A percentile compares a stretch with the other conserved stretches of the same genome.
Conservation (phyloP, 805 yeast genomes). For the Naumovozyma dairenensis region DNA sequence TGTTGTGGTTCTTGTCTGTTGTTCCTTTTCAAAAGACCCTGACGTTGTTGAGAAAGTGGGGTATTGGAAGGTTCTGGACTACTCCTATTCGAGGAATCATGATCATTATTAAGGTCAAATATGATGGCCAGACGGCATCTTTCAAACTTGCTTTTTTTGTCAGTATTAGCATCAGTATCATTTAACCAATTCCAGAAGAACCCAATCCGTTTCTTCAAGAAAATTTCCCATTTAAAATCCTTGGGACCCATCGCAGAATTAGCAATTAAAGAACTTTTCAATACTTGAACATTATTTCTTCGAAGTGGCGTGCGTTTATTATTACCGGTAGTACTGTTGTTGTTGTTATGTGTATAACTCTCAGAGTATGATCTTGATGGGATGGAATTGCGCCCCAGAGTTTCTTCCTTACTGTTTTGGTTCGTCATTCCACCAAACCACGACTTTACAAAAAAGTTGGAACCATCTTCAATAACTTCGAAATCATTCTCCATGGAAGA, state of each 20-base stretch:
- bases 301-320: too few species aligned
- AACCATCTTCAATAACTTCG: conserved; percentile 12
- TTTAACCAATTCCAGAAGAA: conserved; percentile 25
- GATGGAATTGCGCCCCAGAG: too few species aligned
- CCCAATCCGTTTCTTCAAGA: conserved; percentile 20
- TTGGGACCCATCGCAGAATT: conserved; percentile 23
- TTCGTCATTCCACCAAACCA: background rate
- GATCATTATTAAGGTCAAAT: conserved; percentile 1
- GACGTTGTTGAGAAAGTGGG: too few species aligned
- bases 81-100: too few species aligned
- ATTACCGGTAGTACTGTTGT: background rate
- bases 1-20: too few species aligned
- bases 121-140: conserved; percentile 8
- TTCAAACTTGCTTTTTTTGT: conserved; percentile 1
- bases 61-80: too few species aligned
- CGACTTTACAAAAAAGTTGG: conserved; percentile 16
- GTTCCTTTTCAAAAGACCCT: too few species aligned
- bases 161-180: background rate
- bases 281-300: conserved; percentile 20
- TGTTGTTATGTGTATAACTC: background rate
- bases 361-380: background rate
- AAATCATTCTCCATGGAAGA: conserved; percentile 9
- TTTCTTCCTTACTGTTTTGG: background rate
- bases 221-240: conserved; percentile 26
- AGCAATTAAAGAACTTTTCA: conserved; percentile 24